Percentiles rank a stretch among this genome's conserved stretches.
These are phyloP conservation scores for Chaetomium tenue DNA, from an alignment of 495 filamentous ascomycete genomes.

Conservation along the genomic window DNA sequence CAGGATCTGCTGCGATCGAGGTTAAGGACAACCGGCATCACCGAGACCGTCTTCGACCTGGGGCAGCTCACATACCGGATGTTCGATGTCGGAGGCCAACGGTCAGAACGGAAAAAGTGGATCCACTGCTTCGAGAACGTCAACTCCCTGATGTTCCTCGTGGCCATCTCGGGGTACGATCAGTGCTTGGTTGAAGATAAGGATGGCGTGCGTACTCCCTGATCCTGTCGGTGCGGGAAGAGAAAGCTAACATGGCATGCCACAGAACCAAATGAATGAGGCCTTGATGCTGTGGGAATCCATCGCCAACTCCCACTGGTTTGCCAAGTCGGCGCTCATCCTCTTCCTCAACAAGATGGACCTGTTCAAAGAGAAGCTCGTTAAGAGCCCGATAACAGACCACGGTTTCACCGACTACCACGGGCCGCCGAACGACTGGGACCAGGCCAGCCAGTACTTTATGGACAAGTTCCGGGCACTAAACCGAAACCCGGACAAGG, in stretches of 20 bases:
- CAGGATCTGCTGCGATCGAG: constrained; percentile 94
- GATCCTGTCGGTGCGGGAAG: background rate
- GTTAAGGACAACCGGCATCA: constrained; percentile 93
- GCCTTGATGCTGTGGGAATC: constrained; percentile 97
- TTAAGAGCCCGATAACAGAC: constrained; percentile 73
- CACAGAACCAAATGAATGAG: constrained; percentile 99
- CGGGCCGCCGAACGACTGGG: constrained; percentile 50
- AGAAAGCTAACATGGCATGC: constrained; percentile 24
- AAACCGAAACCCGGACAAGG: constrained; percentile 79
- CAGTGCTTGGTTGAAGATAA: constrained; percentile 97
- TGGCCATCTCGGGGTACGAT: constrained; percentile 94
- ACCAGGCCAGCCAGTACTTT: constrained; percentile 76
- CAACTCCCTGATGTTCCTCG: constrained; percentile 87
- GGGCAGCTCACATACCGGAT: constrained; percentile 95
- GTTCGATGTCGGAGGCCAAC: constrained; percentile 97
- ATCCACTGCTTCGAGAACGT: constrained; percentile 99
- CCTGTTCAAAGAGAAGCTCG: constrained; percentile 88
- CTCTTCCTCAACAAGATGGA: constrained; percentile 99
- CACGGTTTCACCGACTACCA: constrained; percentile 91
- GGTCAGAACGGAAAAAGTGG: constrained; percentile 99
- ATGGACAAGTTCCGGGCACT: constrained; percentile 84
- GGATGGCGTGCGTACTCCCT: constrained; percentile 70
- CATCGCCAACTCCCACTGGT: constrained; percentile 96
- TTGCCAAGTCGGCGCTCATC: constrained; percentile 91
- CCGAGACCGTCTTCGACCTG: constrained; percentile 92